A percentile compares a stretch with the other conserved stretches of the same genome.
These are phyloP conservation scores for Termitomyces sp. DNA, from an alignment of 768 basidiomycete species.

Conservation along the genomic window DNA sequence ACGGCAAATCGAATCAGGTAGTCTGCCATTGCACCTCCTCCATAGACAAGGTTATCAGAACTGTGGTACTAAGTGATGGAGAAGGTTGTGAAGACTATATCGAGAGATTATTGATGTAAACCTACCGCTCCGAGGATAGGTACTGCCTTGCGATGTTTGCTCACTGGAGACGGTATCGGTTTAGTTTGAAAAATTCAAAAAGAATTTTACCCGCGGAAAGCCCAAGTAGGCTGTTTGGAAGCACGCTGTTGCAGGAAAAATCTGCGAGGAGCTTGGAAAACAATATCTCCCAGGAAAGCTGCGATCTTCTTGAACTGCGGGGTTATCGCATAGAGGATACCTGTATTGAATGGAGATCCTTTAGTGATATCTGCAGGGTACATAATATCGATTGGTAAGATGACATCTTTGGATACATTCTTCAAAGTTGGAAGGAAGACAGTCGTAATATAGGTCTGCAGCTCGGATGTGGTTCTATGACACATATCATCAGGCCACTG, in stretches of 20 bases:
- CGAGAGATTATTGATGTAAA: no score
- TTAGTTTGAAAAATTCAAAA: conserved; percentile 1
- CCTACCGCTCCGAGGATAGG: conserved; percentile 40
- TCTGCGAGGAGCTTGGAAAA: conserved; percentile 46
- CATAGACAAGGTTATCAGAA: conserved; percentile 37
- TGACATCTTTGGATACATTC: conserved; percentile 5
- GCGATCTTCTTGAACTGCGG: conserved; percentile 48
- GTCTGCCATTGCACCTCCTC: conserved; percentile 35
- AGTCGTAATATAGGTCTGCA: conserved; percentile 22
- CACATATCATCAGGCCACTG: background rate
- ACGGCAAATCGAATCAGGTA: conserved; percentile 39
- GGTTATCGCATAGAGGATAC: conserved; percentile 30
- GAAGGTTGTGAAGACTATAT: background rate
- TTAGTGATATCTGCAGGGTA: conserved; percentile 32
- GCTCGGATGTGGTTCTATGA: conserved; percentile 18
- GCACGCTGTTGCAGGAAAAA: conserved; percentile 37
- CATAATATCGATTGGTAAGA: conserved; percentile 11
- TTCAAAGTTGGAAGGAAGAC: conserved; percentile 15
- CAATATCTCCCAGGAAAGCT: conserved; percentile 41
- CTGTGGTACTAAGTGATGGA: conserved; percentile 28
- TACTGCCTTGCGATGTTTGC: conserved; percentile 35
- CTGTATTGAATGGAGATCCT: conserved; percentile 47
- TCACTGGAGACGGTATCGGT: conserved; percentile 27
- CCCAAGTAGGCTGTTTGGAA: conserved; percentile 37
- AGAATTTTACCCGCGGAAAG: conserved; percentile 27